A percentile compares a stretch with the other conserved stretches of the same genome.
These are phyloP conservation scores for Onygenales sp. DNA, from an alignment of 2,329 filamentous ascomycete species.

Conservation along the genomic window DNA sequence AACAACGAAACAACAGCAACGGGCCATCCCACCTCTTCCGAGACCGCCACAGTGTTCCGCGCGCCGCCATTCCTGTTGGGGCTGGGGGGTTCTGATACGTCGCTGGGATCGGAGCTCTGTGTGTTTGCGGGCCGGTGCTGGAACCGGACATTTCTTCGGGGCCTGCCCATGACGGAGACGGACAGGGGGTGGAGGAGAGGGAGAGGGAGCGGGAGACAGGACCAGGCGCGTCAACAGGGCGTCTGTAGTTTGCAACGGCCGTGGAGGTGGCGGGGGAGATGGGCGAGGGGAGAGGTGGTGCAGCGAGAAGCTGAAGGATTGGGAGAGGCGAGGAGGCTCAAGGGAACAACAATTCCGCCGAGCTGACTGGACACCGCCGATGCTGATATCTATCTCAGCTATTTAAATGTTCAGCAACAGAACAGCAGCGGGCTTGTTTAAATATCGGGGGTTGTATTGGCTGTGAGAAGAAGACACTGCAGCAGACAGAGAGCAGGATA, in stretches of 20 bases:
- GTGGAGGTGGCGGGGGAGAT: neutral
- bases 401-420: too few relatives aligned
- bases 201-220: neutral
- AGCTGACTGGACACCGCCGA: too few relatives aligned
- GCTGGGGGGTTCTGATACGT: conserved; percentile 43
- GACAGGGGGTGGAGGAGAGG: neutral
- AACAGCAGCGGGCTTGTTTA: too few relatives aligned
- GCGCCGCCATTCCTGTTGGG: conserved; percentile 37
- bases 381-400: too few relatives aligned
- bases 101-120: conserved; percentile 46
- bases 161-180: conserved; percentile 38
- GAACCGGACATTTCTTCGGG: conserved; percentile 53
- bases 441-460: too few relatives aligned
- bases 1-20: neutral
- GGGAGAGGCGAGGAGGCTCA: neutral
- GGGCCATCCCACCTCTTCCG: conserved; percentile 13
- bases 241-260: neutral
- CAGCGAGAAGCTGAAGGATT: conserved; percentile 15
- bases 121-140: conserved; percentile 38
- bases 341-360: too few relatives aligned
- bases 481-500: too few relatives aligned
- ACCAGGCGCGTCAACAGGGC: neutral
- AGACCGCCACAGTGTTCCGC: conserved; percentile 23
- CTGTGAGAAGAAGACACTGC: too few relatives aligned
- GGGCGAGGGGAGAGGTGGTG: neutral